phyloP scores from a whole-genome alignment of 2,329 filamentous ascomycete species.

The Bipolaris bicolor region DNA sequence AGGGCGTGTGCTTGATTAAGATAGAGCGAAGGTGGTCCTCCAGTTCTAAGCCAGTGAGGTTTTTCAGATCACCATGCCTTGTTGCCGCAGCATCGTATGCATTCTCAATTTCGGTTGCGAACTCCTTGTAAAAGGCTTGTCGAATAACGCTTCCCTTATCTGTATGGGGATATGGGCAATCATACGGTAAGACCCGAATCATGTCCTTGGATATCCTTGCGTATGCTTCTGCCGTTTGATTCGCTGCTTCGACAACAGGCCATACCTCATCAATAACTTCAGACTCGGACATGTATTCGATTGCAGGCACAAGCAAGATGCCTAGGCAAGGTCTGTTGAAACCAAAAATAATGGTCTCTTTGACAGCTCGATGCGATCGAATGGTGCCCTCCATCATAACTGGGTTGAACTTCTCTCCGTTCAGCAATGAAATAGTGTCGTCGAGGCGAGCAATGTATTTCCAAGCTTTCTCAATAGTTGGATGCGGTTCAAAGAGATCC shows the following conservation, averaged over 20 bases:
- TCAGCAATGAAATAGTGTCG: conserved; percentile 55
- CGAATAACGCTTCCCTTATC: conserved; percentile 65
- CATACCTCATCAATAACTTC: conserved; percentile 53
- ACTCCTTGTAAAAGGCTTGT: conserved; percentile 58
- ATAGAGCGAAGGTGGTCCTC: conserved; percentile 26
- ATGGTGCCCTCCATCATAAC: conserved; percentile 61
- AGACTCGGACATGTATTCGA: not conserved
- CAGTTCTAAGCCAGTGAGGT: not conserved
- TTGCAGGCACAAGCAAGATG: conserved; percentile 59
- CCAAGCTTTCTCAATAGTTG: conserved; percentile 53
- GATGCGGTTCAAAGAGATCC: conserved; percentile 56
- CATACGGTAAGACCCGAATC: conserved; percentile 56
- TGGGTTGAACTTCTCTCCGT: conserved; percentile 59
- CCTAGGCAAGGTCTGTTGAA: conserved; percentile 60
- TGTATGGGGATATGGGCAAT: conserved; percentile 58
- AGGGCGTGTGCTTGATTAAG: conserved; percentile 21
- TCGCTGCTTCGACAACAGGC: conserved; percentile 59
- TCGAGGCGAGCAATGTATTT: conserved; percentile 56
- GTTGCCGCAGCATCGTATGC: conserved; percentile 50
- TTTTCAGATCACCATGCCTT: not conserved
- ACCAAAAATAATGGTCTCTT: conserved; percentile 65
- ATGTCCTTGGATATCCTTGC: conserved; percentile 61
- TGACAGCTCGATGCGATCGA: conserved; percentile 58
- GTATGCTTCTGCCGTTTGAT: conserved; percentile 58
- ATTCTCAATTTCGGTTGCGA: conserved; percentile 55